These are phyloP conservation scores for Spiraea crenata DNA, from an alignment of 331 rosid genomes.

Conservation along the genomic window DNA sequence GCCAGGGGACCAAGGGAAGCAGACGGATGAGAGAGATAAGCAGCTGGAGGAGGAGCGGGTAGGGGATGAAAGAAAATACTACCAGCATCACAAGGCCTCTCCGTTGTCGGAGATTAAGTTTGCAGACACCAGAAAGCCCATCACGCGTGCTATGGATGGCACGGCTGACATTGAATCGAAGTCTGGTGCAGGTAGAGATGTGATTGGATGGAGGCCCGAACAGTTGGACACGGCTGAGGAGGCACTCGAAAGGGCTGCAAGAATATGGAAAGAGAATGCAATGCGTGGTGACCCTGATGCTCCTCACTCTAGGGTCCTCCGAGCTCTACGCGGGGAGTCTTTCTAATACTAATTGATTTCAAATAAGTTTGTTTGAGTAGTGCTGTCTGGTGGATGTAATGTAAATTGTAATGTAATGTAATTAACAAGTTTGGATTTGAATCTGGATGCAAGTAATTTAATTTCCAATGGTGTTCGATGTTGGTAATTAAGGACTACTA, in stretches of 20 bases:
- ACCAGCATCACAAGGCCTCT: constrained; percentile 62
- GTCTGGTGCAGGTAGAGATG: constrained; percentile 28
- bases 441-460: too few relatives aligned
- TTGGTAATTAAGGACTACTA: too few relatives aligned
- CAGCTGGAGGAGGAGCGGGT: constrained; percentile 13
- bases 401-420: too few relatives aligned
- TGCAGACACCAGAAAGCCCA: constrained; percentile 64
- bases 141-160: constrained; percentile 40
- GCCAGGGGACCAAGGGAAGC: constrained; percentile 32
- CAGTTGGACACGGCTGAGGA: constrained; percentile 85
- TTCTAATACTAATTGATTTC: constrained; percentile 28
- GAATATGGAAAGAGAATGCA: constrained; percentile 61
- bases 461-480: too few relatives aligned
- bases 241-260: constrained; percentile 53
- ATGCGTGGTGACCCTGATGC: constrained; percentile 70
- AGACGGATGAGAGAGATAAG: background rate
- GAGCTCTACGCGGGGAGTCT: constrained; percentile 57
- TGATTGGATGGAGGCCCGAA: constrained; percentile 68
- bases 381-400: too few relatives aligned
- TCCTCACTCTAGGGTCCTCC: constrained; percentile 65
- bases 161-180: constrained; percentile 22
- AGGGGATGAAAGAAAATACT: constrained; percentile 45
- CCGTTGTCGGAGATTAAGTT: constrained; percentile 73
- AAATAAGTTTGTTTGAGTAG: too few relatives aligned
- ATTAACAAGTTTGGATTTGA: too few relatives aligned